A percentile compares a stretch with the other conserved stretches of the same genome.
phyloP scores from a whole-genome alignment of 2,329 filamentous ascomycete species.

The Colletotrichum tropicicola region DNA sequence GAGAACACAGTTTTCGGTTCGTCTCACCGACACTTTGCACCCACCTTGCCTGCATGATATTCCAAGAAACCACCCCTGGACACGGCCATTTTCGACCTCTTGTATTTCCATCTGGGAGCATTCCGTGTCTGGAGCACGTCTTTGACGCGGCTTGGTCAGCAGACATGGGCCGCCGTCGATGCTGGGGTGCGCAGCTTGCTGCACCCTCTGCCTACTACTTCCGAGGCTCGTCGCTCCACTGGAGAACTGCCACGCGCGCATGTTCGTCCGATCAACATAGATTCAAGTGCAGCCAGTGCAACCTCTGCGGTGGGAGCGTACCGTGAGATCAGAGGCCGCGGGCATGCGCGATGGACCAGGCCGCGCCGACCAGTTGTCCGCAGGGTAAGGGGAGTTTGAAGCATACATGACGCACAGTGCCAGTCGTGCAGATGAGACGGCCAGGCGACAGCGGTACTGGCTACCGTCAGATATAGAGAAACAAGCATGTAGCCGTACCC shows the following conservation, averaged over 20 bases:
- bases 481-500: constrained; percentile 8
- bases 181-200: neutral
- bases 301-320: neutral
- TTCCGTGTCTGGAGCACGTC: no score
- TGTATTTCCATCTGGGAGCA: neutral
- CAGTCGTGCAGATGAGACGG: neutral
- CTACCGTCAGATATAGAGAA: neutral
- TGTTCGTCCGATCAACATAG: constrained; percentile 2
- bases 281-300: constrained; percentile 5
- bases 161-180: neutral
- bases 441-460: neutral
- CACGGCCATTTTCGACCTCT: neutral
- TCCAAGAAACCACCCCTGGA: constrained; percentile 6
- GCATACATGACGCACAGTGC: constrained; percentile 4
- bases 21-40: constrained; percentile 21
- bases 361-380: neutral
- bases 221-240: neutral
- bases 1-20: neutral
- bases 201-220: neutral
- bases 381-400: constrained; percentile 3
- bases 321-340: neutral
- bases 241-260: neutral
- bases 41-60: neutral
- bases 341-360: neutral
- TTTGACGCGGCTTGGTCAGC: neutral